A percentile compares a stretch with the other conserved stretches of the same genome.
phyloP scores from a whole-genome alignment of 495 filamentous ascomycete species.

The Apiosordaria backusii region DNA sequence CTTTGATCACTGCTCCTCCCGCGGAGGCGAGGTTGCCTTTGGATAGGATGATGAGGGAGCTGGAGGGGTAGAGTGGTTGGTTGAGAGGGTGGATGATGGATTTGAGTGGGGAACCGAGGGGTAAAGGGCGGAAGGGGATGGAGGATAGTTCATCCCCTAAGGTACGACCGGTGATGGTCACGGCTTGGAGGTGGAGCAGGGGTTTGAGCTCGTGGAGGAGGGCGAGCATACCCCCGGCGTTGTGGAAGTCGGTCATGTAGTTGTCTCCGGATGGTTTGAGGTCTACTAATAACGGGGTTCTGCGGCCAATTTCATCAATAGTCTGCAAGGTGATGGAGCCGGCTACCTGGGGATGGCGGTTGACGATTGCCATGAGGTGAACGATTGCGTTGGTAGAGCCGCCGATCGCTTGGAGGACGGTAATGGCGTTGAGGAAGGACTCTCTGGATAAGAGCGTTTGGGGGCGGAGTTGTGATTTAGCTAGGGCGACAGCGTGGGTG shows the following conservation, averaged over 20 bases:
- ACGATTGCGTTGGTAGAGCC: conserved; percentile 68
- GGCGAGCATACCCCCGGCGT: conserved; percentile 61
- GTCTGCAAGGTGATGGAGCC: conserved; percentile 54
- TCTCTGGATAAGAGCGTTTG: conserved; percentile 56
- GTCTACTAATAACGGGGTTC: conserved; percentile 60
- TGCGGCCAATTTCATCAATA: conserved; percentile 57
- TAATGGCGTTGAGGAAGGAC: conserved; percentile 66
- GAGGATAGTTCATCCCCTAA: conserved; percentile 53
- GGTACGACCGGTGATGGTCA: conserved; percentile 57
- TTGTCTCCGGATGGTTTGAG: conserved; percentile 65
- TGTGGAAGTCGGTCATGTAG: conserved; percentile 72
- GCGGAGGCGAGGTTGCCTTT: conserved; percentile 51
- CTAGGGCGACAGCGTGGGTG: conserved; percentile 46
- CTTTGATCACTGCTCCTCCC: conserved; percentile 58
- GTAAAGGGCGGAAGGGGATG: conserved; percentile 43
- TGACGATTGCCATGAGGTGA: conserved; percentile 61
- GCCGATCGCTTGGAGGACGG: conserved; percentile 64
- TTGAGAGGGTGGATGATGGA: conserved; percentile 51
- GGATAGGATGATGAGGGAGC: conserved; percentile 50
- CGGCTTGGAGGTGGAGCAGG: conserved; percentile 53
- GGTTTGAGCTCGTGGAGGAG: conserved; percentile 55
- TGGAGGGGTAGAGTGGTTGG: conserved; percentile 52
- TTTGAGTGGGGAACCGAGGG: conserved; percentile 11
- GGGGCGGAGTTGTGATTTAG: conserved; percentile 35
- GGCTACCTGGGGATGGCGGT: conserved; percentile 54